A percentile compares a stretch with the other conserved stretches of the same genome.
Conservation (phyloP, 139 green algal species). For the Deuterostichococcus epilithicus region DNA sequence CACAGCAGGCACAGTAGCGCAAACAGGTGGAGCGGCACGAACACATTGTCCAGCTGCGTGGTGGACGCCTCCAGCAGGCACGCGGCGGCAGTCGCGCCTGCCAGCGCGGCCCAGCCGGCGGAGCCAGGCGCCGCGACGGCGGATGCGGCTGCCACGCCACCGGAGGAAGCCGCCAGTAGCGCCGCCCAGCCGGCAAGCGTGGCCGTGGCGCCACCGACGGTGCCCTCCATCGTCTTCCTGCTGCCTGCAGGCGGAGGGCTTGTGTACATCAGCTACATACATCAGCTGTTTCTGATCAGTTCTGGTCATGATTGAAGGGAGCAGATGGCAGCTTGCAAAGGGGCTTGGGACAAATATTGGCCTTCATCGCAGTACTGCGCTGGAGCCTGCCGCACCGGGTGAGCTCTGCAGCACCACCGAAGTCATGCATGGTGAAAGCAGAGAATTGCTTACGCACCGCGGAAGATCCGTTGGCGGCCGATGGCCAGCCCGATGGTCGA, state of each 20-base stretch:
- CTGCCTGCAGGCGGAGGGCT: slow-evolving; percentile 28
- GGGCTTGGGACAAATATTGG: too few species aligned
- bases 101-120: slow-evolving; percentile 24
- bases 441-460: not conserved
- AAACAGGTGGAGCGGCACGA: slow-evolving; percentile 61
- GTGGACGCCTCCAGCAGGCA: slow-evolving; percentile 71
- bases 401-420: slow-evolving; percentile 12
- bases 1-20: slow-evolving; percentile 30
- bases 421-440: not conserved
- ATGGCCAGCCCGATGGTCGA: slow-evolving; percentile 11
- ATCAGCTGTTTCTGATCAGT: slow-evolving; percentile 52
- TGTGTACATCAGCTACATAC: slow-evolving; percentile 35
- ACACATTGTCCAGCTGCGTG: slow-evolving; percentile 77
- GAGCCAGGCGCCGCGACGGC: not conserved
- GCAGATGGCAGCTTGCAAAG: too few species aligned
- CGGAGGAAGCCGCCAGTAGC: slow-evolving; percentile 13
- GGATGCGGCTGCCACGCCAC: not conserved
- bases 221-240: slow-evolving; percentile 76
- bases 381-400: slow-evolving; percentile 42
- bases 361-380: too few species aligned
- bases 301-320: too few species aligned
- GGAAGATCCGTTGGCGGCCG: slow-evolving; percentile 18
- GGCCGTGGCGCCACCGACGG: slow-evolving; percentile 29
- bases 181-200: slow-evolving; percentile 49
- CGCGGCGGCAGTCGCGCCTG: slow-evolving; percentile 35